Base-by-base conservation (phyloP, 2,329 filamentous ascomycete species). In the Gliomastix tumulicola region DNA sequence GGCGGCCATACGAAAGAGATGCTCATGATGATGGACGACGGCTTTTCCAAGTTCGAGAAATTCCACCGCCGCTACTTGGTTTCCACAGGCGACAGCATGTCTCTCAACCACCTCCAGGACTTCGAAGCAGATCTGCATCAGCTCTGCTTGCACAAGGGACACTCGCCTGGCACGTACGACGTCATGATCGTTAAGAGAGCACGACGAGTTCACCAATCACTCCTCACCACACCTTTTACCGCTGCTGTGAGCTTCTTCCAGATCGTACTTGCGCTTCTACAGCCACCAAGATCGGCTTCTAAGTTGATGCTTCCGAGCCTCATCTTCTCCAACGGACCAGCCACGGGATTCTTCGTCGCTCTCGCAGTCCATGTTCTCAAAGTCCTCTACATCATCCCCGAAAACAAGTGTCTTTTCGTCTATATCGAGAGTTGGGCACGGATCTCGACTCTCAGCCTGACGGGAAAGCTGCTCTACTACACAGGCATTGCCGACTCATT, bases 1-100 rank as follows among this genome's bases (percentile, higher is more conserved):
- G 92, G 92, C 21, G 92, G 92, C 1, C 92, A 98, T 62, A 96
- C 92, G 1, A 82, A 88, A 33, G 92, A 98, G 61, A 94, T 98
- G 84, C 71, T 95, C 44, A 79, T 83, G 51, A 84, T 96, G 66
- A 76, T 98, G 48, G 66, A 69, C 39, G 65, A 69, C 47, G 74
- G 72, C 46, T 75, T 74, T 51, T 68, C 66, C 40, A 60, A 62
- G 27, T 69, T 67, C 44, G 31, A 55, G 37, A 55, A 59, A 51
- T 62, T 81, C 62, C 81, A 85, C 49, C 76, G 92, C 19, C 90
- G 87, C 20, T 98, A 94, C 57, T 64, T 94, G 17, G 71, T 94
- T 37, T 84, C 82, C 44, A 79, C 75, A 2, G 88, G 84, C 1
- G 92, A 98, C 53, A 60, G 56, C 8, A 64, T 66, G 56, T 92